These are phyloP conservation scores for Arachis monticola DNA, from an alignment of 331 rosid genomes.

Conservation along the genomic window DNA sequence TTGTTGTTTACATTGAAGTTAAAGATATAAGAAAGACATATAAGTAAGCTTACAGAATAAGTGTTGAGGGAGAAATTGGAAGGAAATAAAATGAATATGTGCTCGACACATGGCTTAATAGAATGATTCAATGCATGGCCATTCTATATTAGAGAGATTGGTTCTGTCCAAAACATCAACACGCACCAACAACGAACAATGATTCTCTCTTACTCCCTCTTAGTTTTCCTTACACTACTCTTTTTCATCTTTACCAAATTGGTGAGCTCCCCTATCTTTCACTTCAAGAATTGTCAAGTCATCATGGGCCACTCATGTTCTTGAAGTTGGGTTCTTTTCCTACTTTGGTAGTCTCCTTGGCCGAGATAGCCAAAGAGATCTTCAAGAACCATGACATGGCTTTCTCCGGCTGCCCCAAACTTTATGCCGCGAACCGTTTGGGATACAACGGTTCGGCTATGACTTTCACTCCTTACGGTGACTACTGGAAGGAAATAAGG, in stretches of 20 bases:
- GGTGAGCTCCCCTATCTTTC: conserved; percentile 37
- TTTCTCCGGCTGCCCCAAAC: conserved; percentile 44
- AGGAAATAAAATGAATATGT: too few species aligned
- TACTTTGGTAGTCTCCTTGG: conserved; percentile 47
- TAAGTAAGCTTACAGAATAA: too few species aligned
- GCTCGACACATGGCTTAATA: too few species aligned
- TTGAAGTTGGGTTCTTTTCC: conserved; percentile 51
- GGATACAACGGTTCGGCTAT: conserved; percentile 31
- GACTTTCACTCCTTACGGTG: conserved; percentile 53
- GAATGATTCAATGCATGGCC: too few species aligned
- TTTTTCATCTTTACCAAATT: conserved; percentile 21
- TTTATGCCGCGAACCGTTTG: conserved; percentile 42
- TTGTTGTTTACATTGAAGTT: too few species aligned
- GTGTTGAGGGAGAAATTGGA: too few species aligned
- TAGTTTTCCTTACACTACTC: conserved; percentile 22
- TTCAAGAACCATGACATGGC: conserved; percentile 48
- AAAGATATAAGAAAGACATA: too few species aligned
- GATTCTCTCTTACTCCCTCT: conserved; percentile 1
- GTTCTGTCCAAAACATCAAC: not conserved
- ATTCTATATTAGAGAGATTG: not conserved
- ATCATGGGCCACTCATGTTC: conserved; percentile 54
- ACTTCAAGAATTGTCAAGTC: conserved; percentile 35
- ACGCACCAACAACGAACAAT: not conserved
- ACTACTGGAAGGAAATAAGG: conserved; percentile 53
- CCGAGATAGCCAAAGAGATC: conserved; percentile 45